Evolutionary conservation across 2,329 filamentous ascomycete genomes (phyloP), one percentile per base, ranked within the genome.

Genomic region (Leptographium lundbergii): DNA sequence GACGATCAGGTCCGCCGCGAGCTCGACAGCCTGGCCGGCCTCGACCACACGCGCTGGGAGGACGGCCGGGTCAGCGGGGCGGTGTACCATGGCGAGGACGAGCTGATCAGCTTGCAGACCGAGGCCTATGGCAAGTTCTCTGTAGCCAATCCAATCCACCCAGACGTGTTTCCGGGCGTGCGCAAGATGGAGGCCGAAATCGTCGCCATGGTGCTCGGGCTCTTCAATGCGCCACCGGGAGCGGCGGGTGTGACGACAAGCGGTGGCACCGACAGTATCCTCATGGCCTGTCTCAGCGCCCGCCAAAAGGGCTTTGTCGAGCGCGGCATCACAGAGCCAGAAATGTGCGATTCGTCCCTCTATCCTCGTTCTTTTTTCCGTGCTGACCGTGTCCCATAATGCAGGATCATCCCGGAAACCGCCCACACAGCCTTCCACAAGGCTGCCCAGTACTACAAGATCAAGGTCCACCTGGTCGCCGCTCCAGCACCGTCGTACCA

Each of bases 151-250:
- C 94, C 94, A 3, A 94, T 99, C 65, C 94, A 99, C 71, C 94
- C 94, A 7, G 94, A 99, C 74, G 92, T 99, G 51, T 99, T 99
- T 74, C 94, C 94, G 19, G 94, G 92, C 32, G 91, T 99, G 57
- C 81, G 94, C 67, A 99, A 99, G 81, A 99, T 99, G 94, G 94
- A 99, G 77, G 92, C 94, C 52, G 94, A 99, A 75, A 78, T 99
- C 62, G 94, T 99, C 57, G 88, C 91, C 64, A 99, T 99, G 92
- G 91, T 95, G 34, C 76, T 95, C 62, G 81, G 82, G 52, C 76
- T 99, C 71, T 99, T 96, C 77, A 89, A 95, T 71, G 91, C 88
- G 10, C 94, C 94, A 3, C 76, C 84, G n/a, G 86, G 84, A 59
- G 89, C 86, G 34, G 91, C 89, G 6, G 94, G 94, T 63, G 90